Evolutionary conservation across 805 yeast species (phyloP), one percentile per base, ranked within the genome.

Genomic region (Starmerella apis): DNA sequence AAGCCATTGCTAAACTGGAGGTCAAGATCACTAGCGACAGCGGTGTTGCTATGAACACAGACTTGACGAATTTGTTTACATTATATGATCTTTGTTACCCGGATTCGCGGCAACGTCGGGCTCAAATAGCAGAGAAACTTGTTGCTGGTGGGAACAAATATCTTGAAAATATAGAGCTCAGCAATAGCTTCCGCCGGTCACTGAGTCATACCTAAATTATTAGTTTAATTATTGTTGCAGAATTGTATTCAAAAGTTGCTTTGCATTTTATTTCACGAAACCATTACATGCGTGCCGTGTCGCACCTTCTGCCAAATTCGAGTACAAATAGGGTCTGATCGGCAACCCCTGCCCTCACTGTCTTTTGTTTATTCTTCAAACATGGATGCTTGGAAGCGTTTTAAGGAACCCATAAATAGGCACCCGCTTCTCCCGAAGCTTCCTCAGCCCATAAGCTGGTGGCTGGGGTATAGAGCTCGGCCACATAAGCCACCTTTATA

Each of bases 21-120:
- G 10, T 14, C 7, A 11, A 46, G n/a, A 52, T 59, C 3, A 46
- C 48, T 1, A 25, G 39, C 1, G 38, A 49, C 8, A 22, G 42
- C 8, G 47, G 50, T 24, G 39, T 39, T 1, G 16, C 25, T 10
- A 11, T 32, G 35, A 25, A 28, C 46, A 14, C 41, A 10, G 30
- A 16, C 14, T 38, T 63, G 14, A 49, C 56, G 45, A 64, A 63
- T 39, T 24, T 64, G 49, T 60, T 60, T 24, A 52, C 57, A 28
- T 51, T 62, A 14, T 63, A 61, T 38, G 65, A 63, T 25, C 51
- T 64, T 11, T 45, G 45, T 43, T 46, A 25, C 44, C 19, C 50
- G 8, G 53, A 52, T 18, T 24, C 50, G 27, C 36, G 32, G 16
- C 25, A 11, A 7, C 45, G 28, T 16, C 43, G 36, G 19, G 44